Percentiles rank a stretch among this genome's conserved stretches.
Evolutionary conservation across 345 rosid species (phyloP).

Genomic region (Eutrema japonicum): DNA sequence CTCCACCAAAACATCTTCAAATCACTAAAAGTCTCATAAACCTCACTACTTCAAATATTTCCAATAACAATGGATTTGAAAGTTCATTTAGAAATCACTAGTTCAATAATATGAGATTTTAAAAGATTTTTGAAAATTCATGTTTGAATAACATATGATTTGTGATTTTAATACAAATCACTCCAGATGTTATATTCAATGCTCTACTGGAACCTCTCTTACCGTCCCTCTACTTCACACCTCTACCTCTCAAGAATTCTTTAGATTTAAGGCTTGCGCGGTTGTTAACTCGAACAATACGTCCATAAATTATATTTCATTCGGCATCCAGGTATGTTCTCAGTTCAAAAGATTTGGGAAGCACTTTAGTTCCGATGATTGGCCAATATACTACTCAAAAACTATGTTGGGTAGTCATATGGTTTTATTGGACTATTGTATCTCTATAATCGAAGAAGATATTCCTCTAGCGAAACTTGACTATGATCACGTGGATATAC

Average conservation of each 20-base stretch:
- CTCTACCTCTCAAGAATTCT: not conserved
- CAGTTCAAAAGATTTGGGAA: not conserved
- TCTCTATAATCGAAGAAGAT: not conserved
- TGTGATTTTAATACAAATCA: no score
- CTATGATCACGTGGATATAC: not conserved
- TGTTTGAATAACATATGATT: no score
- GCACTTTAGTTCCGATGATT: not conserved
- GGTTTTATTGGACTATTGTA: not conserved
- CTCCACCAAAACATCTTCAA: no score
- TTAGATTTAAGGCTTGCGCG: not conserved
- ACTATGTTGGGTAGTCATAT: not conserved
- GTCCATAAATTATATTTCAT: not conserved
- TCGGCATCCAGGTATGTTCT: not conserved
- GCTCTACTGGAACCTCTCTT: not conserved
- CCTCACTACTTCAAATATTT: no score
- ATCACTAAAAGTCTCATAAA: no score
- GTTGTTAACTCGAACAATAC: not conserved
- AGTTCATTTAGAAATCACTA: no score
- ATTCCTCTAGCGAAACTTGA: not conserved
- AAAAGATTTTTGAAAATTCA: no score
- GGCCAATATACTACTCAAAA: not conserved
- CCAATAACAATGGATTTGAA: no score
- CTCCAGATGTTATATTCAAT: no score
- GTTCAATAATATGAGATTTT: no score
- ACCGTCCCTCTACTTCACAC: not conserved